Conservation (phyloP, 257 asterid genomes). For the Solanum chaucha region DNA sequence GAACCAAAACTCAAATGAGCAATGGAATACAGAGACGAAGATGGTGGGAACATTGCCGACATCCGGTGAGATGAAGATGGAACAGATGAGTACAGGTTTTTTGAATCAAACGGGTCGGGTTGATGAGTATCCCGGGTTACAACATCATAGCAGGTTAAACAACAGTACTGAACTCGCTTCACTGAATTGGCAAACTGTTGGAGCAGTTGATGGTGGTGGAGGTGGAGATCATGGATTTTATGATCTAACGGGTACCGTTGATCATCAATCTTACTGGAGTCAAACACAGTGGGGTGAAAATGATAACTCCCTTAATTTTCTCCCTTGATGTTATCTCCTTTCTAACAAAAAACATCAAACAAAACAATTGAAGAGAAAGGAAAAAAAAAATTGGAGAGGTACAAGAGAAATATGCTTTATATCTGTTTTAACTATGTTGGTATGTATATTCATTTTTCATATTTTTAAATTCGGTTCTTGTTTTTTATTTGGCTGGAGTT, state of each 20-base stretch:
- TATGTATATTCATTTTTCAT: not conserved
- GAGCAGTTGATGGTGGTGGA: slow-evolving; percentile 12
- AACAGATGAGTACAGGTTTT: slow-evolving; percentile 18
- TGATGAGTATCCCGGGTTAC: slow-evolving; percentile 21
- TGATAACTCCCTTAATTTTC: slow-evolving; percentile 53
- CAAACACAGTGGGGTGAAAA: slow-evolving; percentile 57
- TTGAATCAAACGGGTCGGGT: slow-evolving; percentile 20
- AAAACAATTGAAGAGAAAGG: not conserved
- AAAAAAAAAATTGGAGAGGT: not conserved
- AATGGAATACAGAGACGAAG: slow-evolving; percentile 4
- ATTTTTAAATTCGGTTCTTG: not conserved
- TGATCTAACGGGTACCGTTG: slow-evolving; percentile 59
- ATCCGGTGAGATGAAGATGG: slow-evolving; percentile 23
- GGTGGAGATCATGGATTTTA: slow-evolving; percentile 48
- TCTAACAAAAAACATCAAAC: slow-evolving; percentile 2
- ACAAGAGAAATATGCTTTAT: not conserved
- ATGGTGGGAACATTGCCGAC: slow-evolving; percentile 9
- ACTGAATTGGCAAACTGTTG: slow-evolving; percentile 38
- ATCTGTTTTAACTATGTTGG: not conserved
- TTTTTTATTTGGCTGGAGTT: not conserved
- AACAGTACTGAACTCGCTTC: slow-evolving; percentile 20
- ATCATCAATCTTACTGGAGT: slow-evolving; percentile 75
- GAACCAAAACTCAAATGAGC: slow-evolving; percentile 1
- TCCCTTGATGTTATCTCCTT: slow-evolving; percentile 25
- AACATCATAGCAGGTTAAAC: slow-evolving; percentile 17